These are phyloP conservation scores for Fusarium illudens DNA, from an alignment of 2,329 filamentous ascomycete species.

Conservation along the genomic window DNA sequence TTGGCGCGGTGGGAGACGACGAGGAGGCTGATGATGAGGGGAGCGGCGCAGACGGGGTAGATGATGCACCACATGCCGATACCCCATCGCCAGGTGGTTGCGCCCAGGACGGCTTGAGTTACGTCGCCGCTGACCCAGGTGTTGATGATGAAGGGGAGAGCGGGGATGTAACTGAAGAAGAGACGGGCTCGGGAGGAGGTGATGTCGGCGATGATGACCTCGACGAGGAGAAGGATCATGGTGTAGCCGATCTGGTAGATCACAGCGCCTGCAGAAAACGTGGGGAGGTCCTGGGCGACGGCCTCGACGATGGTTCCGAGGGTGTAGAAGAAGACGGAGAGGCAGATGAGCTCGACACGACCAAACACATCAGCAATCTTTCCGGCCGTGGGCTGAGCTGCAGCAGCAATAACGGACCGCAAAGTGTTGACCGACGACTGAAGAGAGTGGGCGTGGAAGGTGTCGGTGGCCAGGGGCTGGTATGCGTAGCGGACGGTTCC, in stretches of 20 bases:
- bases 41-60: constrained; percentile 65
- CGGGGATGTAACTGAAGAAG: constrained; percentile 71
- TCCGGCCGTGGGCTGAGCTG: constrained; percentile 64
- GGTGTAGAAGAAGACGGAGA: constrained; percentile 70
- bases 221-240: constrained; percentile 66
- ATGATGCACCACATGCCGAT: constrained; percentile 72
- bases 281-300: constrained; percentile 54
- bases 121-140: constrained; percentile 71
- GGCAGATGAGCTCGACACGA: constrained; percentile 63
- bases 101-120: constrained; percentile 55
- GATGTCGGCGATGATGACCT: constrained; percentile 71
- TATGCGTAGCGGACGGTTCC: constrained; percentile 64
- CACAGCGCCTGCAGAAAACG: constrained; percentile 66
- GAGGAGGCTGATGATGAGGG: constrained; percentile 62
- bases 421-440: constrained; percentile 67
- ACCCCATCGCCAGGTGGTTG: constrained; percentile 68
- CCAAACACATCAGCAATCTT: constrained; percentile 73
- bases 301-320: constrained; percentile 66
- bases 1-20: constrained; percentile 62
- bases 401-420: constrained; percentile 67
- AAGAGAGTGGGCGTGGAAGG: constrained; percentile 62
- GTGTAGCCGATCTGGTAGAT: constrained; percentile 73
- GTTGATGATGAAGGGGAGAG: constrained; percentile 68
- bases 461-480: constrained; percentile 63
- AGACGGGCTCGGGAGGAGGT: constrained; percentile 70